phyloP scores from a whole-genome alignment of 2,329 filamentous ascomycete species.

The Trichophyton rubrum region DNA sequence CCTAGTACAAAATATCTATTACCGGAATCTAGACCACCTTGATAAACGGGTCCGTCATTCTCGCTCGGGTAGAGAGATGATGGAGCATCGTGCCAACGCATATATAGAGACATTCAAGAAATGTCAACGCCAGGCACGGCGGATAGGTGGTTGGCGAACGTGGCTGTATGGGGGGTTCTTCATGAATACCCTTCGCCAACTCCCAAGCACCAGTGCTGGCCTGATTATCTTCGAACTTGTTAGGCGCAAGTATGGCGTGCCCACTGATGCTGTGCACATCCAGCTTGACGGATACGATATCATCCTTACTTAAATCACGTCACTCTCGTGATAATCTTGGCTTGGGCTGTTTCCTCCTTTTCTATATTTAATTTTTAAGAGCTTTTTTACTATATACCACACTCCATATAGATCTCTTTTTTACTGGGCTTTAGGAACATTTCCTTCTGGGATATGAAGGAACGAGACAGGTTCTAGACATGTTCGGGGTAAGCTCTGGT shows the following conservation, averaged over 20 bases:
- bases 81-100: slow-evolving; percentile 46
- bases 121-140: slow-evolving; percentile 39
- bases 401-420: background rate
- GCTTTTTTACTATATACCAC: background rate
- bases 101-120: slow-evolving; percentile 49
- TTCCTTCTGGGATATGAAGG: no score
- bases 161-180: slow-evolving; percentile 50
- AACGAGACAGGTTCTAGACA: no score
- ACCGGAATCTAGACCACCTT: slow-evolving; percentile 46
- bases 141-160: slow-evolving; percentile 41
- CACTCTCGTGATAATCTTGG: background rate
- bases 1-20: slow-evolving; percentile 48
- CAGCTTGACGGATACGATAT: slow-evolving; percentile 51
- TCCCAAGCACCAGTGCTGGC: slow-evolving; percentile 52
- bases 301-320: slow-evolving; percentile 34
- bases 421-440: no score
- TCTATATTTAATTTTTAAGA: background rate
- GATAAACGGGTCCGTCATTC: slow-evolving; percentile 41
- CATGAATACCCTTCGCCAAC: slow-evolving; percentile 44
- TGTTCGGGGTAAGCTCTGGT: no score
- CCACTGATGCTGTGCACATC: slow-evolving; percentile 43
- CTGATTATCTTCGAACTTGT: slow-evolving; percentile 54
- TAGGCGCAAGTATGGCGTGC: slow-evolving; percentile 46
- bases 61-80: slow-evolving; percentile 30
- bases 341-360: background rate